phyloP scores from a whole-genome alignment of 495 filamentous ascomycete genomes.

The Pseudotulostoma volvatum region DNA sequence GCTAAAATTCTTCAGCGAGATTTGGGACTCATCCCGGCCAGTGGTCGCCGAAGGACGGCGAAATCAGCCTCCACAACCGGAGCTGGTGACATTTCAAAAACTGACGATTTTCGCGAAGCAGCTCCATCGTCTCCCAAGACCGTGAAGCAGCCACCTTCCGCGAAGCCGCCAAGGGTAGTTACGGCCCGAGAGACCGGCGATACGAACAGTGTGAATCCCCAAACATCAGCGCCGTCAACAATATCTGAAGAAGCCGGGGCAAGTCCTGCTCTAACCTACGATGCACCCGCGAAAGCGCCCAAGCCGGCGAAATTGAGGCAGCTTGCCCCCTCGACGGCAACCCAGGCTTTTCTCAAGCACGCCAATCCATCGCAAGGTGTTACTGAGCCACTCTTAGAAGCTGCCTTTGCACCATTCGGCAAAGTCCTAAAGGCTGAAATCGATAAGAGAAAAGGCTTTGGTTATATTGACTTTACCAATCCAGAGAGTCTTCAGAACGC shows the following conservation, averaged over 20 bases:
- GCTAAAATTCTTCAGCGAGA: constrained; percentile 82
- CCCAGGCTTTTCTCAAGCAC: constrained; percentile 83
- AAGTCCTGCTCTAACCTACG: constrained; percentile 14
- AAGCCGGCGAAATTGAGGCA: constrained; percentile 16
- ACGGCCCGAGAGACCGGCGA: neutral
- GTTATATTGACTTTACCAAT: constrained; percentile 71
- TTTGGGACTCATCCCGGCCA: constrained; percentile 56
- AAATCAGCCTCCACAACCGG: constrained; percentile 21
- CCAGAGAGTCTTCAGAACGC: constrained; percentile 55
- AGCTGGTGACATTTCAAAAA: constrained; percentile 3
- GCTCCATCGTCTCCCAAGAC: constrained; percentile 3
- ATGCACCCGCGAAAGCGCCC: constrained; percentile 13
- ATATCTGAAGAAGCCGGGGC: constrained; percentile 11
- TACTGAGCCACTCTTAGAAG: constrained; percentile 57
- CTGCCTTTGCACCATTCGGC: constrained; percentile 55
- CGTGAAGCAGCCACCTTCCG: neutral
- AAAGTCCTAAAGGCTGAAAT: constrained; percentile 65
- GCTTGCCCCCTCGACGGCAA: constrained; percentile 34
- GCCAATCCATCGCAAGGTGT: constrained; percentile 85
- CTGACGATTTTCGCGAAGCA: constrained; percentile 16
- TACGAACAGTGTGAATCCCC: constrained; percentile 6
- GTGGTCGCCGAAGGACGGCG: constrained; percentile 32
- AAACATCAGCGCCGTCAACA: constrained; percentile 7
- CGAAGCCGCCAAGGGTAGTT: neutral
- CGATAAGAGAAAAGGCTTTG: constrained; percentile 83